Base-by-base conservation (phyloP, 805 yeast species). In the Candida arabinofermentans region DNA sequence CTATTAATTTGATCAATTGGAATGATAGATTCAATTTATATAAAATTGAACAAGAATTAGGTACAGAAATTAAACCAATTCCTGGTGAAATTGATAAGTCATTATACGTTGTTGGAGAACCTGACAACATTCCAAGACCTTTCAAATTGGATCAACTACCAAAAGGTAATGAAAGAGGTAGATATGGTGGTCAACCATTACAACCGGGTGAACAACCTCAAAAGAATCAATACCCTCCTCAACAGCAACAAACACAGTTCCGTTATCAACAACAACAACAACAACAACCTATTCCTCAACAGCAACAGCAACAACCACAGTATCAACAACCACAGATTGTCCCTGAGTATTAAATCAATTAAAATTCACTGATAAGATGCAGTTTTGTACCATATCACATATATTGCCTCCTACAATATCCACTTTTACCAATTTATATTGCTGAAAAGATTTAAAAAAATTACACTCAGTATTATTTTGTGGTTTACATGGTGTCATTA, bases 1-100 rank as follows among this genome's bases (percentile, higher is more conserved):
- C 99, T 24, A 89, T 93, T 60, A 93, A 93, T 69, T 77, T 93
- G 57, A 88, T 93, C 71, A 87, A 90, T 65, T 91, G 97, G 96
- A 82, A 89, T 58, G 99, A 93, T 64, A 80, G 98, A 62, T 89
- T 86, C 68, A 87, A 86, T 60, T 74, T 93, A 58, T 91, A 89
- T 68, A 87, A 86, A 65, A 90, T 93, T 55, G 99, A 93, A 67
- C 96, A 91, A 67, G 98, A 91, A 67, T 77, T 93, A 51, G 97
- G 97, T 27, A 91, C 97, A 16, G 98, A 93, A 62, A 93, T 93
- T 65, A 87, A 86, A 61, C 96, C 98, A 46, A 93, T 93, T 53
- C 99, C 99, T 29, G 82, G 88, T n/a, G 78, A 79, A 39, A 93
- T 93, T 57, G 98, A 93, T 68, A 83, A 80, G 65, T 74, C 83